These are phyloP conservation scores for Cornus kousa DNA, from an alignment of 148 eudicot genomes.

Conservation along the genomic window DNA sequence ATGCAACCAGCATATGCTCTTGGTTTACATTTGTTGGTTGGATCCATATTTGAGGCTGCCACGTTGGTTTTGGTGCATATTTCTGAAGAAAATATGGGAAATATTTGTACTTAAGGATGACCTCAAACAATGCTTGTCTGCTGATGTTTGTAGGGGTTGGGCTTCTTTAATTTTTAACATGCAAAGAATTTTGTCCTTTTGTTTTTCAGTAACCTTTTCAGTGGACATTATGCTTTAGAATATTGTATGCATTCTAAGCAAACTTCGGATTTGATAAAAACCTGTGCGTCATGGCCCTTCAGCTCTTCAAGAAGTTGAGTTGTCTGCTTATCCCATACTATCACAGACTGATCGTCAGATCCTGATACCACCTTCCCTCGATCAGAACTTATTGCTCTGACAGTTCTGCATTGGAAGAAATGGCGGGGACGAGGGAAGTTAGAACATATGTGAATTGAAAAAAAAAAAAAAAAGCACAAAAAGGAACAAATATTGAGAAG, in stretches of 20 bases:
- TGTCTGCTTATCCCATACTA: conserved; percentile 98
- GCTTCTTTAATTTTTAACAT: not conserved
- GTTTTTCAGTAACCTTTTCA: not conserved
- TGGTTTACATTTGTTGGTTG: not conserved
- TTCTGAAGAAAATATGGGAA: not conserved
- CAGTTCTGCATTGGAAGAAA: conserved; percentile 36
- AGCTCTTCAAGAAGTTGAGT: conserved; percentile 88
- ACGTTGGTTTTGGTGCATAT: not conserved
- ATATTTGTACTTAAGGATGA: not conserved
- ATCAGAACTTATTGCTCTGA: conserved; percentile 88
- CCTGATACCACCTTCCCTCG: conserved; percentile 89
- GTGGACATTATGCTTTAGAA: not conserved
- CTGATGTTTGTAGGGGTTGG: not conserved
- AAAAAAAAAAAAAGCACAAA: not conserved
- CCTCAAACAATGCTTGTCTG: not conserved
- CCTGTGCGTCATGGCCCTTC: conserved; percentile 81
- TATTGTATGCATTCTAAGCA: not conserved
- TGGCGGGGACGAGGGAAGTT: not conserved
- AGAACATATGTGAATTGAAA: not conserved
- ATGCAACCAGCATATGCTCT: not conserved
- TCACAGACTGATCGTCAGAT: conserved; percentile 85
- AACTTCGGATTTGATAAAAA: conserved; percentile 10
- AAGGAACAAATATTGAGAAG: not conserved
- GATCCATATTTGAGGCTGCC: not conserved
- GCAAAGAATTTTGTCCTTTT: not conserved